A percentile compares a stretch with the other conserved stretches of the same genome.
Evolutionary conservation across 306 rosid species (phyloP).

Genomic region (Begonia peltatifolia): DNA sequence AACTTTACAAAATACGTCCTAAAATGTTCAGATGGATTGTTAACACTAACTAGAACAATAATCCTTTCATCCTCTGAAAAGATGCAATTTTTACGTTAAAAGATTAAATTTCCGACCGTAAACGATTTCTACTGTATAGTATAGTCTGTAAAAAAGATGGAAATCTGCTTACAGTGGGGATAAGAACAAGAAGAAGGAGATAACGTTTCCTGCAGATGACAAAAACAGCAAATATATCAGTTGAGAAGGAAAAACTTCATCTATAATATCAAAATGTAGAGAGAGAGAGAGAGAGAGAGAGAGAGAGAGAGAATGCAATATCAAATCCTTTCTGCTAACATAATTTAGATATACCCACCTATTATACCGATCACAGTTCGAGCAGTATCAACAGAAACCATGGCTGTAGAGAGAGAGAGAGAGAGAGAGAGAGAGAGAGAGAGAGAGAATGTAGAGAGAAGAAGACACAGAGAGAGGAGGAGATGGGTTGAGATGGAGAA

Average conservation of each 20-base stretch:
- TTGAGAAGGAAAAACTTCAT: neutral
- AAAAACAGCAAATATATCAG: constrained; percentile 4
- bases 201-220: constrained; percentile 60
- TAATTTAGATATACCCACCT: constrained; percentile 24
- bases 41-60: no score
- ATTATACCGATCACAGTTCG: constrained; percentile 55
- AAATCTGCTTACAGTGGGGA: constrained; percentile 58
- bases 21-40: no score
- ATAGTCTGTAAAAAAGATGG: neutral
- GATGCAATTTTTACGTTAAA: no score
- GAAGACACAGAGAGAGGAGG: constrained; percentile 1
- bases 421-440: constrained; percentile 1
- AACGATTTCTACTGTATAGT: no score
- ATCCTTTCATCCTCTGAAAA: no score
- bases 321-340: neutral
- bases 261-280: neutral
- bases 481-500: neutral
- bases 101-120: no score
- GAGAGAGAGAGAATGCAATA: neutral
- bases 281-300: neutral
- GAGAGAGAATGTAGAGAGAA: neutral
- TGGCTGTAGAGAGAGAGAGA: constrained; percentile 10
- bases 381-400: constrained; percentile 49
- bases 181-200: constrained; percentile 59
- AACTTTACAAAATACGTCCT: no score